Conservation (phyloP, 345 rosid genomes). For the Citrus glauca region DNA sequence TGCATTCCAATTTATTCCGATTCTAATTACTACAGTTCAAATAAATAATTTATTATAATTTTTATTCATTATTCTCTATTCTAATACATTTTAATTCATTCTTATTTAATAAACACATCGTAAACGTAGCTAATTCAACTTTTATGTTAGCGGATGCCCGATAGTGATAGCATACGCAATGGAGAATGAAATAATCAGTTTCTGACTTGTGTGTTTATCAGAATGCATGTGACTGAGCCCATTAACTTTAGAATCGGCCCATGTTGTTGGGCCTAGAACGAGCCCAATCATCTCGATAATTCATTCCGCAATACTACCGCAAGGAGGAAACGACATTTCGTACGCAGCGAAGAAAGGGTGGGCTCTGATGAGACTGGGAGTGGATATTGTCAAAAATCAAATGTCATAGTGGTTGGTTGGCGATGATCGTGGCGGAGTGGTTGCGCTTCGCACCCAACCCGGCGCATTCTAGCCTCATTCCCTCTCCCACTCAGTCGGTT, state of each 20-base stretch:
- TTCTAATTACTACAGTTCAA: accelerated
- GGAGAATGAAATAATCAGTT: too few relatives aligned
- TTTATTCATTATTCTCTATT: accelerated
- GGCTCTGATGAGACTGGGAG: not conserved
- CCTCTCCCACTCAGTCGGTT: constrained; percentile 16
- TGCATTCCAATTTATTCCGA: accelerated
- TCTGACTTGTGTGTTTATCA: too few relatives aligned
- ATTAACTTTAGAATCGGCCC: not conserved
- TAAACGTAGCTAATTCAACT: too few relatives aligned
- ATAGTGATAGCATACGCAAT: too few relatives aligned
- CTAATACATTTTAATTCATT: accelerated
- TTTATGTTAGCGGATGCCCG: too few relatives aligned
- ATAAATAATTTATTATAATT: too few relatives aligned
- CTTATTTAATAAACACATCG: too few relatives aligned
- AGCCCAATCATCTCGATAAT: not conserved
- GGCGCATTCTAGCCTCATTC: constrained; percentile 13
- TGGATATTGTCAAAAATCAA: not conserved
- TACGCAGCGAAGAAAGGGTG: not conserved
- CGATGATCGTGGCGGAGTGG: constrained; percentile 25
- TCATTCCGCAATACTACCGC: too few relatives aligned
- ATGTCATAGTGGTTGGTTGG: constrained; percentile 10
- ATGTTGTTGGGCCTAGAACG: not conserved
- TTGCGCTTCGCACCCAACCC: not conserved
- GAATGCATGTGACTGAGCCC: not conserved
- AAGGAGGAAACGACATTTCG: not conserved